Percentiles rank a stretch among this genome's conserved stretches.
Evolutionary conservation across 1,284 basidiomycete genomes (phyloP).

Genomic region (Malassezia brasiliensis): DNA sequence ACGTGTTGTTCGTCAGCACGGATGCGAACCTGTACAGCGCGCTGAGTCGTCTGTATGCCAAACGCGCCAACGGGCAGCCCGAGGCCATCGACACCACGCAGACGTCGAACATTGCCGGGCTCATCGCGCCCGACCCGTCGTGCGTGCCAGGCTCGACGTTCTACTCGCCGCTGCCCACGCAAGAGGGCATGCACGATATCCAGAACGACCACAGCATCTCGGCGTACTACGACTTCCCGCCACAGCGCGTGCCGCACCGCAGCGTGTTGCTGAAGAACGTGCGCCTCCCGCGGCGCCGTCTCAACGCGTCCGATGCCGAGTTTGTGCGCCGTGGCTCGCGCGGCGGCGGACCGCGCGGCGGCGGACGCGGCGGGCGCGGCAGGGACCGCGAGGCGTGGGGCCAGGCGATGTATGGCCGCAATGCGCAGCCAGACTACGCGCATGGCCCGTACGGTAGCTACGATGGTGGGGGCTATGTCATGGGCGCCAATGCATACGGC

Average conservation of each 20-base stretch:
- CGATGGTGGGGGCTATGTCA: not conserved
- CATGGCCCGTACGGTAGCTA: not conserved
- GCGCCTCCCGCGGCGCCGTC: constrained; percentile 56
- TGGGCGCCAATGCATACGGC: not conserved
- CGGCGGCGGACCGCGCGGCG: constrained; percentile 24
- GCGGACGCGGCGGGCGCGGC: constrained; percentile 15
- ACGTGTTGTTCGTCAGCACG: constrained; percentile 74
- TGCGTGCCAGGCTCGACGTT: constrained; percentile 87
- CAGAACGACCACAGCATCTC: constrained; percentile 76
- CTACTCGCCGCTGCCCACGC: constrained; percentile 59
- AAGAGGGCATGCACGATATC: constrained; percentile 58
- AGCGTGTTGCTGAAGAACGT: constrained; percentile 73
- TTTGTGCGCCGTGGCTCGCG: constrained; percentile 50
- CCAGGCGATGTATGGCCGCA: constrained; percentile 9
- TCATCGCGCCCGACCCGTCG: constrained; percentile 68
- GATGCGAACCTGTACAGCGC: constrained; percentile 75
- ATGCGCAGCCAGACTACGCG: not conserved
- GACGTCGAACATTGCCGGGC: constrained; percentile 71
- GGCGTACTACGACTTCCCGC: constrained; percentile 78
- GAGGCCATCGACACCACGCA: constrained; percentile 59
- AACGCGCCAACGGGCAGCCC: constrained; percentile 56
- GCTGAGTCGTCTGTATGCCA: constrained; percentile 74
- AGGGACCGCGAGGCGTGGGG: constrained; percentile 4
- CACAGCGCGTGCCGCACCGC: constrained; percentile 71
- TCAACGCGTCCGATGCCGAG: constrained; percentile 69